A percentile compares a stretch with the other conserved stretches of the same genome.
These are phyloP conservation scores for Boechera divaricarpa DNA, from an alignment of 345 rosid genomes.

Conservation along the genomic window DNA sequence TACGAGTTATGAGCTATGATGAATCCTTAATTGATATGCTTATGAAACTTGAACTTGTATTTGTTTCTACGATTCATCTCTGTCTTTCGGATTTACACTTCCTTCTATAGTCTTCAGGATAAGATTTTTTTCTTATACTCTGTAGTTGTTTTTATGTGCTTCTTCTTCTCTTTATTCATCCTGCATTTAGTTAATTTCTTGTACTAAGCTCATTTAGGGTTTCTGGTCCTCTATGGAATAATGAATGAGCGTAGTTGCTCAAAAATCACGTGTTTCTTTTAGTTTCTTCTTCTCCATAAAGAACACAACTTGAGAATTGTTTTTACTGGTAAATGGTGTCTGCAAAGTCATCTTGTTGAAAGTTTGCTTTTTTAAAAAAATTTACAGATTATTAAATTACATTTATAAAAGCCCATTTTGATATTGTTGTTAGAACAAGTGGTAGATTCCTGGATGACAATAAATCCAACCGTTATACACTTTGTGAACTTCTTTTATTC, in stretches of 20 bases:
- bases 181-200: slow-evolving; percentile 7
- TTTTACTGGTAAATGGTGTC: not conserved
- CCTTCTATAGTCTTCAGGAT: not conserved
- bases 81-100: not conserved
- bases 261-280: no score
- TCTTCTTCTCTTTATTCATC: not conserved
- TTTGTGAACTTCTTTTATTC: slow-evolving; percentile 12
- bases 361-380: no score
- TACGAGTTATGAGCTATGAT: not conserved
- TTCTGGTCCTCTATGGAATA: not conserved
- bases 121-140: not conserved
- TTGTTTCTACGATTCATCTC: not conserved
- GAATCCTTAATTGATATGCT: not conserved
- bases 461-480: not conserved
- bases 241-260: not conserved
- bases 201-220: not conserved
- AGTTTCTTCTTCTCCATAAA: no score
- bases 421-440: no score
- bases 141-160: not conserved
- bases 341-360: not conserved
- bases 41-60: not conserved
- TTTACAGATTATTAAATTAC: no score
- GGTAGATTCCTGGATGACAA: no score
- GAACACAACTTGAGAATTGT: not conserved
- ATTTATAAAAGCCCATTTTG: no score